Evolutionary conservation across 495 filamentous ascomycete species (phyloP).

Genomic region (Ascodesmis nigricans): DNA sequence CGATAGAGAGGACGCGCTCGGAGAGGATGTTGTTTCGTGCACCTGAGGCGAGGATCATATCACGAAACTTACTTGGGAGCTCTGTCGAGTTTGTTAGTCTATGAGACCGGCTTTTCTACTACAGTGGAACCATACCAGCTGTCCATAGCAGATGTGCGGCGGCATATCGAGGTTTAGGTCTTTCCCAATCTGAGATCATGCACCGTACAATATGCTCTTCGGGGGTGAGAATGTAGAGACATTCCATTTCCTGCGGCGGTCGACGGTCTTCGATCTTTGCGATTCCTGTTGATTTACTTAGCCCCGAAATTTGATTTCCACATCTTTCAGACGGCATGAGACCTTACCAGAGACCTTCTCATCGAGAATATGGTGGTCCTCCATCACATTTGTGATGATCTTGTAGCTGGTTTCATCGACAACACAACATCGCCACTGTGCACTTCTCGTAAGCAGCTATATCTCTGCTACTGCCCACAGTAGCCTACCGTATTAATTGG

Average conservation of each 20-base stretch:
- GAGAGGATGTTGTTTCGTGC: slow-evolving; percentile 51
- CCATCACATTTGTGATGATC: slow-evolving; percentile 67
- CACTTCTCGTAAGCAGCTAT: slow-evolving; percentile 1
- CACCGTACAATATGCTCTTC: slow-evolving; percentile 76
- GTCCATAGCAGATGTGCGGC: slow-evolving; percentile 68
- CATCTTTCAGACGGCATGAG: slow-evolving; percentile 10
- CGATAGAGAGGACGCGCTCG: slow-evolving; percentile 54
- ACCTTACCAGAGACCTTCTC: slow-evolving; percentile 67
- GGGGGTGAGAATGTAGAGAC: slow-evolving; percentile 74
- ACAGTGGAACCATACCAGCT: slow-evolving; percentile 30
- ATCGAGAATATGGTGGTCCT: slow-evolving; percentile 87
- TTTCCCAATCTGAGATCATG: slow-evolving; percentile 73
- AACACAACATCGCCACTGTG: slow-evolving; percentile 86
- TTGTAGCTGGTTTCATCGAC: slow-evolving; percentile 58
- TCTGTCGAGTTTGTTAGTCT: slow-evolving; percentile 22
- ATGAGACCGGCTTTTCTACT: too few relatives aligned
- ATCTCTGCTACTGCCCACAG: neutral
- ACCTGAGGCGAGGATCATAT: slow-evolving; percentile 22
- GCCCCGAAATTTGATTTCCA: slow-evolving; percentile 5
- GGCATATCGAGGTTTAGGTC: slow-evolving; percentile 39
- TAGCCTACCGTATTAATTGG: slow-evolving; percentile 8
- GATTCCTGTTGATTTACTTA: slow-evolving; percentile 39
- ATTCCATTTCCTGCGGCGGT: slow-evolving; percentile 69
- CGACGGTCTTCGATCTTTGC: slow-evolving; percentile 74
- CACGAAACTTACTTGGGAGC: slow-evolving; percentile 13